phyloP scores from a whole-genome alignment of 306 rosid species.

The Begonia fuchsioides region DNA sequence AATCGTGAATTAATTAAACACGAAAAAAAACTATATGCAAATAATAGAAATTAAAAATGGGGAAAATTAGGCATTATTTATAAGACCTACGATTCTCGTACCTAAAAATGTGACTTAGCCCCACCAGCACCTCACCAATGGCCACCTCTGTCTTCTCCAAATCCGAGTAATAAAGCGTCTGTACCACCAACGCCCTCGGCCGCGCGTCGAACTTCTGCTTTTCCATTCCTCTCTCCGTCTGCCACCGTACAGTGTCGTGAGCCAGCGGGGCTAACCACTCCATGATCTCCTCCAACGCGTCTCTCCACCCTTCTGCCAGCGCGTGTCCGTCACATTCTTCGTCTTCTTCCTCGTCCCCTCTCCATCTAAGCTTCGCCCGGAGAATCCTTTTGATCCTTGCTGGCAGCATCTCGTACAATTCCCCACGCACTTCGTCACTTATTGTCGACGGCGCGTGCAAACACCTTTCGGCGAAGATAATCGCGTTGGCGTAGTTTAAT shows the following conservation, averaged over 20 bases:
- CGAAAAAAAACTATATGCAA: no score
- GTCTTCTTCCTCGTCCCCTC: conserved; percentile 14
- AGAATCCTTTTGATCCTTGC: conserved; percentile 22
- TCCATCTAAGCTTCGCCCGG: conserved; percentile 18
- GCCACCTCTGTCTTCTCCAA: conserved; percentile 65
- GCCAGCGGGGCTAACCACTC: conserved; percentile 47
- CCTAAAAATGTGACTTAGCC: conserved; percentile 39
- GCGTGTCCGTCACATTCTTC: conserved; percentile 6
- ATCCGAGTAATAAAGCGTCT: conserved; percentile 59
- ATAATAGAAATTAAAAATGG: no score
- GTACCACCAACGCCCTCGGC: conserved; percentile 35
- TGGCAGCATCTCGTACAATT: conserved; percentile 53
- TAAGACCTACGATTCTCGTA: conserved; percentile 12
- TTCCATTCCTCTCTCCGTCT: conserved; percentile 43
- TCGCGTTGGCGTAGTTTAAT: conserved; percentile 40
- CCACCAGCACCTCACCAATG: conserved; percentile 46
- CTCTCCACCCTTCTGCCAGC: conserved; percentile 24
- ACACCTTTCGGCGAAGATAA: conserved; percentile 33
- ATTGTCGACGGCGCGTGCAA: conserved; percentile 24
- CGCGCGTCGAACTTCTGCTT: conserved; percentile 20
- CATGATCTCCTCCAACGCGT: conserved; percentile 38
- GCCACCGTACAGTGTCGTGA: conserved; percentile 51
- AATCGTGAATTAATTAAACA: no score
- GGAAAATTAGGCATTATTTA: no score
- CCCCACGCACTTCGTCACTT: conserved; percentile 24